Evolutionary conservation across 2,329 filamentous ascomycete genomes (phyloP).

Genomic region (Huntiella bhutanensis): DNA sequence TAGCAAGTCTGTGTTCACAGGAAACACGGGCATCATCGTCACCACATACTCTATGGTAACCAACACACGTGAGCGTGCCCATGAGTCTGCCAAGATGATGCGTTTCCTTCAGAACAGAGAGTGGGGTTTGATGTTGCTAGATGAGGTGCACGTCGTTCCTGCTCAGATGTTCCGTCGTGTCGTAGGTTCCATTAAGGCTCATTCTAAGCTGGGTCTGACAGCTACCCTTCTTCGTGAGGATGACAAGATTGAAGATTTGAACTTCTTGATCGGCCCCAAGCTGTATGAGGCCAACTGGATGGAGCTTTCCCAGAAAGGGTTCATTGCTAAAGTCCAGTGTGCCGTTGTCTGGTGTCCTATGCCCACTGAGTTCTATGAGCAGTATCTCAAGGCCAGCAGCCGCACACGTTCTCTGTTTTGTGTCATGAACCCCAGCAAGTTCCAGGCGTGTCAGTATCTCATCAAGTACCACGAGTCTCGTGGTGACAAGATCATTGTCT

Average conservation of each 20-base stretch:
- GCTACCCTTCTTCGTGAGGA: constrained; percentile 90
- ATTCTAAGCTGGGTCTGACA: constrained; percentile 86
- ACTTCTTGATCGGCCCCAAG: constrained; percentile 94
- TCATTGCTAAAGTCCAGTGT: constrained; percentile 93
- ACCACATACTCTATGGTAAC: constrained; percentile 99
- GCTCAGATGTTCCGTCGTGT: constrained; percentile 93
- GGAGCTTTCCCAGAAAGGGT: constrained; percentile 88
- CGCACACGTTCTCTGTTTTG: constrained; percentile 42
- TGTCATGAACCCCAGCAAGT: constrained; percentile 95
- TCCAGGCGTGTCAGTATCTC: constrained; percentile 93
- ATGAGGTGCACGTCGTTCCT: constrained; percentile 95
- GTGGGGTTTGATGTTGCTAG: constrained; percentile 93
- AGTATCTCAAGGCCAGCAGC: constrained; percentile 58
- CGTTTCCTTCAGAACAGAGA: constrained; percentile 74
- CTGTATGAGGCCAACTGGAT: constrained; percentile 99
- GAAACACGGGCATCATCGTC: constrained; percentile 88
- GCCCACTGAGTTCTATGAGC: constrained; percentile 94
- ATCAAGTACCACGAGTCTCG: constrained; percentile 92
- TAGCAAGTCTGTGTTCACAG: constrained; percentile 68
- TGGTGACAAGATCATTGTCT: constrained; percentile 95
- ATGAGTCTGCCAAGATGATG: constrained; percentile 96
- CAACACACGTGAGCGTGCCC: constrained; percentile 65
- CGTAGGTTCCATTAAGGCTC: constrained; percentile 79
- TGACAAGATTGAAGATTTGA: constrained; percentile 93
- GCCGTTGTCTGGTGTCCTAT: constrained; percentile 99